A percentile compares a stretch with the other conserved stretches of the same genome.
Evolutionary conservation across 441 rosid genomes (phyloP).

Genomic region (Flueggea neowawraea): DNA sequence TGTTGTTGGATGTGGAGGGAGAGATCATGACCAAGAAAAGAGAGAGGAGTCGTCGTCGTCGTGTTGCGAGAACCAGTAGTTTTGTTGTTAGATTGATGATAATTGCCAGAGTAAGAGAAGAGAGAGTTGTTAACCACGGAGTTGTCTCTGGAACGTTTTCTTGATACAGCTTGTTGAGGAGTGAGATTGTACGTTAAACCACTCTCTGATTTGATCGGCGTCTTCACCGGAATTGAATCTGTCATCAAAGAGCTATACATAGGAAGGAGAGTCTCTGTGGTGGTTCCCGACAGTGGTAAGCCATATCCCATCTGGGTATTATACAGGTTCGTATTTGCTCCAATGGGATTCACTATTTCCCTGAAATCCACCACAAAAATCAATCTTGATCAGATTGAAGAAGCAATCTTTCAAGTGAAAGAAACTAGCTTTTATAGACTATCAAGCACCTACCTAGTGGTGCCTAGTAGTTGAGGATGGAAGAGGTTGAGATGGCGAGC

Average conservation of each 20-base stretch:
- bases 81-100: neutral
- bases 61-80: neutral
- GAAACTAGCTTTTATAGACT: too few species aligned
- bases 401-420: too few species aligned
- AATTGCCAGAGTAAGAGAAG: constrained; percentile 21
- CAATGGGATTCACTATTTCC: constrained; percentile 40
- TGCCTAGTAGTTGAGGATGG: constrained; percentile 44
- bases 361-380: constrained; percentile 18
- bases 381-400: neutral
- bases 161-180: constrained; percentile 21
- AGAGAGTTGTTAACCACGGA: constrained; percentile 7
- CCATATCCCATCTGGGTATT: constrained; percentile 42
- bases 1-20: constrained; percentile 67
- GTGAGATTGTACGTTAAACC: constrained; percentile 41
- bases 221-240: constrained; percentile 36
- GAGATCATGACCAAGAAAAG: constrained; percentile 67
- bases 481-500: constrained; percentile 63
- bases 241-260: constrained; percentile 41
- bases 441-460: constrained; percentile 30
- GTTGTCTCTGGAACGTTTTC: constrained; percentile 70
- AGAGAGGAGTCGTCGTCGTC: constrained; percentile 26
- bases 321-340: constrained; percentile 26
- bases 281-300: constrained; percentile 42
- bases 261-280: constrained; percentile 39
- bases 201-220: constrained; percentile 58